Conservation (phyloP, 768 basidiomycete species). For the Hypholoma fasciculare region DNA sequence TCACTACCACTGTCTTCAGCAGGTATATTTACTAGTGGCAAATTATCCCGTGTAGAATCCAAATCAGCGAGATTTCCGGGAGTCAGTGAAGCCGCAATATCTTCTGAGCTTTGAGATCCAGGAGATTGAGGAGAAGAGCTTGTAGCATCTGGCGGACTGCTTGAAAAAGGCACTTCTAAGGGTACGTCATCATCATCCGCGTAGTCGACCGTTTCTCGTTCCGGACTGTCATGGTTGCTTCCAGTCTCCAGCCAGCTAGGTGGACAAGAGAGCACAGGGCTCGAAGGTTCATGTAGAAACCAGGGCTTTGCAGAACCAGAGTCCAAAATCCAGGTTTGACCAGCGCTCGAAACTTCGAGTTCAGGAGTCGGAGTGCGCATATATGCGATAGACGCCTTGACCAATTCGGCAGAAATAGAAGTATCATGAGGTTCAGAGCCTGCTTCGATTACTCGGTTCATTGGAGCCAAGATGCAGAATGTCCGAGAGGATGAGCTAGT, state of each 20-base stretch:
- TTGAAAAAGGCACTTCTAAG: constrained; percentile 15
- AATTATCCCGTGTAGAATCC: not conserved
- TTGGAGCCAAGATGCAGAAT: too few species aligned
- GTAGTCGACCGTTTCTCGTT: not conserved
- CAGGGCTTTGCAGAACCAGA: not conserved
- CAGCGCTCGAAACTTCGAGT: not conserved
- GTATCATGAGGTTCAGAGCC: too few species aligned
- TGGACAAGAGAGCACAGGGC: constrained; percentile 5
- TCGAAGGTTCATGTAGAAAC: not conserved
- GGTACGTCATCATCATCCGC: not conserved
- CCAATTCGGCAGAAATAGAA: not conserved
- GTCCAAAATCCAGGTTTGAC: not conserved
- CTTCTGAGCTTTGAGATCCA: constrained; percentile 4
- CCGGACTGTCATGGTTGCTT: not conserved
- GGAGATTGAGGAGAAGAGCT: constrained; percentile 20
- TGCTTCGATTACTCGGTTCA: too few species aligned
- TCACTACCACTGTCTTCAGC: not conserved
- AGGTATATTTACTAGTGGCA: not conserved
- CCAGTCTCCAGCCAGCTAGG: not conserved
- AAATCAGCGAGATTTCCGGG: not conserved
- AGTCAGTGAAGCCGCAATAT: constrained; percentile 4
- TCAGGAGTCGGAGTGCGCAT: constrained; percentile 11
- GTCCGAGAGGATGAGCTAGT: too few species aligned
- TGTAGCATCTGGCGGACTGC: constrained; percentile 20
- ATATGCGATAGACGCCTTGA: constrained; percentile 9